Evolutionary conservation across 2,329 filamentous ascomycete species (phyloP), one percentile per base, ranked within the genome.

Genomic region (Hawksworthiomyces lignivorus): DNA sequence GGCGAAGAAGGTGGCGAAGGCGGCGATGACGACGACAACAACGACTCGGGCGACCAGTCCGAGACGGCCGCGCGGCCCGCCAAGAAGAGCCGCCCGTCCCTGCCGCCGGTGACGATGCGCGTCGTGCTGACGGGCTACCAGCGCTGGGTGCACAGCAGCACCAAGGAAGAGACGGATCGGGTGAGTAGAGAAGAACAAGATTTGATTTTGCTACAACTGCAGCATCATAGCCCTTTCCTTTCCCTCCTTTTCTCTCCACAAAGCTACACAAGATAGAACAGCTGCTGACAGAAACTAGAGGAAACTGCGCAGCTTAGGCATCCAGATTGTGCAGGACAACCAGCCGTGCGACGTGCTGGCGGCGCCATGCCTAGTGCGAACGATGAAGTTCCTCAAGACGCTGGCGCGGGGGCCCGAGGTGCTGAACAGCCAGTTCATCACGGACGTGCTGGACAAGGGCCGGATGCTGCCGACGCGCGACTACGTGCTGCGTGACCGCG

Each of bases 351-450:
- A 90, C 53, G 86, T 94, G 58, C 75, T 98, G 10, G 88, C 87
- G 26, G 90, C 90, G 4, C 92, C 90, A 1, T 76, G 80, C 31
- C 79, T 97, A 47, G 77, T 96, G 26, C 83, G 92, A 28, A 98
- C 92, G 0, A 80, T 87, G 58, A 98, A 98, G 57, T 98, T 98
- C 57, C 80, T 97, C 37, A 84, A 82, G 47, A 87, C 88, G 11
- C 67, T 98, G 21, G 88, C 92, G 15, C 80, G 79, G 45, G 88
- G 85, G 1, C 87, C 88, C 1, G 73, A 76, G 2, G 76, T 97
- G 32, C 74, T 97, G 41, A 80, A 80, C 34, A 84, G 82, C 1
- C 72, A 76, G 8, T 98, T 87, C 60, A 77, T 98, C 44, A 84
- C 90, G 43, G 70, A 76, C 19, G 87, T 84, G 35, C 69, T 97